phyloP scores from a whole-genome alignment of 306 rosid species.

The Prunus campanulata region DNA sequence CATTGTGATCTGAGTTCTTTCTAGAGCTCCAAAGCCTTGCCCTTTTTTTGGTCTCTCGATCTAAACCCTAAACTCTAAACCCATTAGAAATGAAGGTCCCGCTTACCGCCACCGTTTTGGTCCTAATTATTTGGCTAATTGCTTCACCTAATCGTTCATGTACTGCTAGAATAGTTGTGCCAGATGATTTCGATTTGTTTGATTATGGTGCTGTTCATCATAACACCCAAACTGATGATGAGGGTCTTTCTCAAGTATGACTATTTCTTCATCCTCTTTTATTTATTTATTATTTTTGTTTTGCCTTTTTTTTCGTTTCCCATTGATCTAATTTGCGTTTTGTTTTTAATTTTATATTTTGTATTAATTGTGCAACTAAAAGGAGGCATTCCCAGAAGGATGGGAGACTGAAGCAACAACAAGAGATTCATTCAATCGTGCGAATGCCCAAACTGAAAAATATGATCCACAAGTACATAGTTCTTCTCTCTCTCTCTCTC shows the following conservation, averaged over 20 bases:
- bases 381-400: not conserved
- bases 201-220: not conserved
- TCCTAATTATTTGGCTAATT: not conserved
- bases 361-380: too few species aligned
- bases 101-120: not conserved
- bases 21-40: too few species aligned
- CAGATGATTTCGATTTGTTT: not conserved
- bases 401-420: not conserved
- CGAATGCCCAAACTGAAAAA: not conserved
- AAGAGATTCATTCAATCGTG: not conserved
- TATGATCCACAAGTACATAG: not conserved
- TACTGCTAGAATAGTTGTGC: not conserved
- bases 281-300: too few species aligned
- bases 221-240: not conserved
- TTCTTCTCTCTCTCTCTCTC: not conserved
- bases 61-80: too few species aligned
- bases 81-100: not conserved
- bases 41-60: too few species aligned
- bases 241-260: too few species aligned
- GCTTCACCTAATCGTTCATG: not conserved
- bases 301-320: fast-evolving
- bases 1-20: too few species aligned
- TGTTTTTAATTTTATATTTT: too few species aligned
- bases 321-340: too few species aligned
- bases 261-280: too few species aligned